Evolutionary conservation across 306 rosid species (phyloP), one percentile per base, ranked within the genome.

Genomic region (Vigna angularis): DNA sequence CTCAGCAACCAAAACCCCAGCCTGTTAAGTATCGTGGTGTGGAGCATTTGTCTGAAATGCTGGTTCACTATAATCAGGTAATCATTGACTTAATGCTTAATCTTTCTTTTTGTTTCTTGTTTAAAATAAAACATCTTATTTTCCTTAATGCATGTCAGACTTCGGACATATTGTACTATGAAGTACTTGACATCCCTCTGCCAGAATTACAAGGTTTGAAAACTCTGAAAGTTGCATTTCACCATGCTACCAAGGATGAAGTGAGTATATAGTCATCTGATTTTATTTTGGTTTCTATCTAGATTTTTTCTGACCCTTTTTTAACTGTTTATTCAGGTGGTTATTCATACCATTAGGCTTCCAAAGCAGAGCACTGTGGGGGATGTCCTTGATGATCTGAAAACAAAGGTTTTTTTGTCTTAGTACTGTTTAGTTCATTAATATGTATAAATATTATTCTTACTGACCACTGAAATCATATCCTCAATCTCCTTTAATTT

Each of bases 1-100:
- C 98, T 70, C 98, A 93, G 66, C 97, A 91, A 82, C 98, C 98
- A 34, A 93, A 90, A 77, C 98, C 97, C 17, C 98, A 93, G 77
- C 92, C 98, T 58, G 90, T 93, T 15, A 90, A 93, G 80, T 93
- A 89, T 69, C 88, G 97, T 13, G 98, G 97, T 66, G 90, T 87
- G 73, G 98, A 93, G 0, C 91, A 79, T 84, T 88, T 93, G 79
- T 90, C 93, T 72, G 97, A 93, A 83, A 93, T 93, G 97, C 86
- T 91, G 73, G 91, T 91, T 70, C 97, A 93, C 86, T 93, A 93
- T 84, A 93, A 90, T 83, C 98, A 93, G 88, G 98, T 93, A 82
- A 75, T 70, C 62, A 70, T 87, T 32, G 50, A 81, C 69, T 65
- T 61, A 63, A 86, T 7, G 30, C 79, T 20, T 56, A 51, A 42